Evolutionary conservation across 805 yeast species (phyloP).

Genomic region (Candida andamanensis): DNA sequence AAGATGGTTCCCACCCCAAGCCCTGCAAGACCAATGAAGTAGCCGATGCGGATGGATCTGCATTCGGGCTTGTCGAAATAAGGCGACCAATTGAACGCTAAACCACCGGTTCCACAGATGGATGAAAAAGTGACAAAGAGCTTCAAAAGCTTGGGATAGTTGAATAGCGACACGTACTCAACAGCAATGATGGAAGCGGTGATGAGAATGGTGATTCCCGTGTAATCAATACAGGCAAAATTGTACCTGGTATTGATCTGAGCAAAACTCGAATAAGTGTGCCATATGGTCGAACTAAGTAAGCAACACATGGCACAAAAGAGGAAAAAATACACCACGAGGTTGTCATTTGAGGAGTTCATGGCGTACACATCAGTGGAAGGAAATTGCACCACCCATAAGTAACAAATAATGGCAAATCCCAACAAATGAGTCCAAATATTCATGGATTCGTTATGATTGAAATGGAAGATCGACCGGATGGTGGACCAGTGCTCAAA

Average conservation of each 20-base stretch:
- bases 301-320: constrained; percentile 73
- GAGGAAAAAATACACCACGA: constrained; percentile 60
- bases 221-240: constrained; percentile 91
- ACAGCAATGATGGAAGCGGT: constrained; percentile 85
- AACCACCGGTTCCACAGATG: constrained; percentile 66
- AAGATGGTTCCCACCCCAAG: constrained; percentile 67
- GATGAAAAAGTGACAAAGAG: constrained; percentile 58
- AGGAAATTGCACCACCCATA: constrained; percentile 63
- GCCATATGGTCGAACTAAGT: constrained; percentile 81
- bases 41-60: constrained; percentile 70
- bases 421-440: constrained; percentile 92
- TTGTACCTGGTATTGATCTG: constrained; percentile 55
- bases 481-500: constrained; percentile 56
- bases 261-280: constrained; percentile 80
- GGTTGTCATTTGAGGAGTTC: constrained; percentile 40
- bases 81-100: constrained; percentile 87
- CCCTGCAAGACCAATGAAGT: constrained; percentile 72
- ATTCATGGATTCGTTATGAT: constrained; percentile 86
- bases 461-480: constrained; percentile 49
- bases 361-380: constrained; percentile 42
- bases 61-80: constrained; percentile 84
- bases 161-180: constrained; percentile 72
- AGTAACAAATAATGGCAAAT: constrained; percentile 48
- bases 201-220: constrained; percentile 87
- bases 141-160: constrained; percentile 46